phyloP scores from a whole-genome alignment of 768 basidiomycete species.

The Psilocybe azurescens region DNA sequence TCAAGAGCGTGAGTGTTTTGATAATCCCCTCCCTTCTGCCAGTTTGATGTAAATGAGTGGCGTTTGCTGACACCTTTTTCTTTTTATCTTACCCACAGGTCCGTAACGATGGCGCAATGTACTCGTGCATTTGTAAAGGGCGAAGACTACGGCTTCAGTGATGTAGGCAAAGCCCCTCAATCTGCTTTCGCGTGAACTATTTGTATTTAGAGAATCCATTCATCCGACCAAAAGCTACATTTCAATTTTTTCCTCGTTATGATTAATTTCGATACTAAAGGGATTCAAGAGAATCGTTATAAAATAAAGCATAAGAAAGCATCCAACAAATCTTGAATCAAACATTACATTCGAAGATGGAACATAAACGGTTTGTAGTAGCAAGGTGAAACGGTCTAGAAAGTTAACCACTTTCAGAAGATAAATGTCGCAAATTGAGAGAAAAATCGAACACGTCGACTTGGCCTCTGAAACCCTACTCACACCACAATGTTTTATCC shows the following conservation, averaged over 20 bases:
- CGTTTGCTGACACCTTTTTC: background rate
- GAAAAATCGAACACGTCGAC: too few species aligned
- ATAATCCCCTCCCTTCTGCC: background rate
- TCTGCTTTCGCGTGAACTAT: constrained; percentile 45
- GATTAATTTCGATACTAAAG: constrained; percentile 17
- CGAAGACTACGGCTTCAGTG: constrained; percentile 63
- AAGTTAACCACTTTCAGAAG: too few species aligned
- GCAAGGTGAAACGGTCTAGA: too few species aligned
- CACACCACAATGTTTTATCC: too few species aligned
- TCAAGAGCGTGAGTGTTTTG: constrained; percentile 79
- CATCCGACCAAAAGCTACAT: constrained; percentile 17
- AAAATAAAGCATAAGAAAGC: background rate
- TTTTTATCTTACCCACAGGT: constrained; percentile 44
- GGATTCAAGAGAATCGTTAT: background rate
- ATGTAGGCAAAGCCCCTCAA: constrained; percentile 50
- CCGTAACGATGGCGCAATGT: constrained; percentile 97
- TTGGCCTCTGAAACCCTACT: too few species aligned
- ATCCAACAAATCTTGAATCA: background rate
- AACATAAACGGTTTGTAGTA: too few species aligned
- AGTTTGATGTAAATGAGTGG: background rate
- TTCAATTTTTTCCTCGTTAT: constrained; percentile 9
- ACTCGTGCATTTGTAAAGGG: constrained; percentile 85
- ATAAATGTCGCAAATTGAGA: too few species aligned
- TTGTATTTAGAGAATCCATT: constrained; percentile 27
- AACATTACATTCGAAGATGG: background rate